These are phyloP conservation scores for Geotrichum aggregatum DNA, from an alignment of 1,139 yeast genomes.

Conservation along the genomic window DNA sequence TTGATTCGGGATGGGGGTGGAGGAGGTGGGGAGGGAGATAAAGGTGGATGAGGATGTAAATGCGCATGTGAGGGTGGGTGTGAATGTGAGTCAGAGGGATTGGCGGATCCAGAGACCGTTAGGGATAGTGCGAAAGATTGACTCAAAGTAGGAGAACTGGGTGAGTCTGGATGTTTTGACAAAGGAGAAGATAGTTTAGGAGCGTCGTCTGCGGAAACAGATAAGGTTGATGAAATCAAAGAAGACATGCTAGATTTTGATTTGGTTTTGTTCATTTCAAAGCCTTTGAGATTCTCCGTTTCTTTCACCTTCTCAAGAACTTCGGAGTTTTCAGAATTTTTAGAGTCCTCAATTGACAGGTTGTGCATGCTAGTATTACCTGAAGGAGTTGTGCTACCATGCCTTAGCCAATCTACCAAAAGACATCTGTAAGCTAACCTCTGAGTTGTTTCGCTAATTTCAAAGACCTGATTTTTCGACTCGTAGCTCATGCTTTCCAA, in stretches of 20 bases:
- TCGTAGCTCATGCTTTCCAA: slow-evolving; percentile 45
- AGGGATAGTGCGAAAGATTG: too few relatives aligned
- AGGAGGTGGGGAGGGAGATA: too few relatives aligned
- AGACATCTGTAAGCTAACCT: slow-evolving; percentile 60
- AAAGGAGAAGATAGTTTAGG: too few relatives aligned
- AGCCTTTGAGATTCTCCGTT: background rate
- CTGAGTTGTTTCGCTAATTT: slow-evolving; percentile 43
- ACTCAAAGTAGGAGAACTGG: too few relatives aligned
- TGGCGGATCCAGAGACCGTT: too few relatives aligned
- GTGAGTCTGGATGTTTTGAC: too few relatives aligned
- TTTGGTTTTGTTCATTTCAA: background rate
- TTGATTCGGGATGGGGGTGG: too few relatives aligned
- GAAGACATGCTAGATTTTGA: background rate
- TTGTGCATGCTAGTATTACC: background rate
- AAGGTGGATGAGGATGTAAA: too few relatives aligned
- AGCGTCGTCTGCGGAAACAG: background rate
- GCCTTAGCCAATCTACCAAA: slow-evolving; percentile 52
- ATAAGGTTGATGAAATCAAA: background rate
- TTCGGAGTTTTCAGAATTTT: background rate
- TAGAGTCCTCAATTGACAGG: background rate
- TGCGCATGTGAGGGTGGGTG: too few relatives aligned
- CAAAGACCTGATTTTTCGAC: slow-evolving; percentile 13
- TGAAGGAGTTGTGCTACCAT: slow-evolving; percentile 8
- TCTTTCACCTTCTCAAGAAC: background rate
- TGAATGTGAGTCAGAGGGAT: too few relatives aligned